Evolutionary conservation across 768 basidiomycete genomes (phyloP), one percentile per base, ranked within the genome.

Genomic region (Leccinum subgranulosum): DNA sequence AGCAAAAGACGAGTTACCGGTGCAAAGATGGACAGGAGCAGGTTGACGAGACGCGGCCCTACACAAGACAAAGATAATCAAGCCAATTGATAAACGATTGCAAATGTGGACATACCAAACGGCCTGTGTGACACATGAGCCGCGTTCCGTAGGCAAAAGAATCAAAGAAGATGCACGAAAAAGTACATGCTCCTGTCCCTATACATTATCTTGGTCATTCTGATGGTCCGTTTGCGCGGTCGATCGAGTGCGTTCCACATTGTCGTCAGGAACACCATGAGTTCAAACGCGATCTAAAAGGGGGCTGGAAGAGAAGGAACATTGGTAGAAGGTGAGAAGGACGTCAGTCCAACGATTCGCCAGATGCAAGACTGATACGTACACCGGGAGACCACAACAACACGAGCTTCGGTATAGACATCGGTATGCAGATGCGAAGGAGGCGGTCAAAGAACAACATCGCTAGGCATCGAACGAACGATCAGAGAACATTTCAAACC

Each of bases 371-470:
- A 46, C 3, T 5, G 6, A 29, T 9, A 23, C 62, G 29, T 19
- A 74, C 69, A 12, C 73, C 73, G 7, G 72, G 72, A 19, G 45
- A 19, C 72, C 72, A 74, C 4, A 74, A 53, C 54, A 69, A 15
- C 14, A 56, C 46, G 6, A 69, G 63, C 10, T 63, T 52, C 28
- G 69, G 64, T 45, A n/a, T n/a, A n/a, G n/a, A n/a, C n/a, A n/a
- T n/a, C n/a, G n/a, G 63, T 23, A 23, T 47, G 33, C 73, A 74
- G 21, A 65, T 11, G 15, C 58, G 68, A 36, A 65, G 19, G 10
- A 36, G 0, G 1, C 66, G 57, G 0, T 64, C 45, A 45, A 64
- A 54, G 6, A 57, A 3, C 5, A 70, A 17, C 1, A 48, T 56
- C 4, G 71, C 69, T 70, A 49, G n/a, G 45, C 25, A 14, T 15